These are phyloP conservation scores for Daldinia grandis DNA, from an alignment of 495 filamentous ascomycete species.

Conservation along the genomic window DNA sequence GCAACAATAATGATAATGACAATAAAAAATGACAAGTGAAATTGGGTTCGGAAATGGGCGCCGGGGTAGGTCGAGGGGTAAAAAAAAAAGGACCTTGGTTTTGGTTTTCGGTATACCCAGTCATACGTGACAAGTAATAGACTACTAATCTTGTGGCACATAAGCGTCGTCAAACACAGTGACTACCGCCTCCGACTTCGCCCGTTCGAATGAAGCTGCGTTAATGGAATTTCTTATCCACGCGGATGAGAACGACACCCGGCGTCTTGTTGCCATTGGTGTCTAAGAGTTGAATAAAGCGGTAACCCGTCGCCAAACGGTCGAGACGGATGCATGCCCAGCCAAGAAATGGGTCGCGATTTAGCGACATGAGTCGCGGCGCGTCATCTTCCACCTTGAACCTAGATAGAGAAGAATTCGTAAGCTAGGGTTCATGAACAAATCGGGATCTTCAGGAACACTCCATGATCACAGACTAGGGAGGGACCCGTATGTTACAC, in stretches of 20 bases:
- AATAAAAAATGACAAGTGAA: constrained; percentile 17
- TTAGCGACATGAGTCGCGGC: constrained; percentile 43
- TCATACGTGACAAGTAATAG: constrained; percentile 21
- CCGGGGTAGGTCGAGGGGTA: constrained; percentile 3
- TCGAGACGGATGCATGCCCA: constrained; percentile 93
- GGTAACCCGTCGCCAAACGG: constrained; percentile 77
- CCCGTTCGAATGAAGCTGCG: constrained; percentile 11
- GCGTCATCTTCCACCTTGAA: constrained; percentile 84
- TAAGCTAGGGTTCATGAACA: constrained; percentile 31
- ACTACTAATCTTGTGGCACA: constrained; percentile 6
- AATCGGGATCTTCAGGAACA: constrained; percentile 35
- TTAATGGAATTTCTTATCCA: constrained; percentile 55
- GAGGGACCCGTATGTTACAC: constrained; percentile 25
- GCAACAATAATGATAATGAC: no score
- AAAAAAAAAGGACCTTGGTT: constrained; percentile 4
- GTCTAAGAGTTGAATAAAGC: constrained; percentile 76
- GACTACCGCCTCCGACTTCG: constrained; percentile 24
- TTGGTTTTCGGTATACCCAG: constrained; percentile 22
- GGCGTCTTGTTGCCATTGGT: constrained; percentile 65
- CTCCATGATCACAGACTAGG: constrained; percentile 15
- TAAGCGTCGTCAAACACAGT: constrained; percentile 9
- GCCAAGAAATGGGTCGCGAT: constrained; percentile 71
- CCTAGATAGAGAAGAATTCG: constrained; percentile 50
- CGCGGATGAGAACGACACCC: constrained; percentile 74
- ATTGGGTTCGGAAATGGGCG: constrained; percentile 16